Base-by-base conservation (phyloP, 805 yeast species). In the Blastobotrys americana region DNA sequence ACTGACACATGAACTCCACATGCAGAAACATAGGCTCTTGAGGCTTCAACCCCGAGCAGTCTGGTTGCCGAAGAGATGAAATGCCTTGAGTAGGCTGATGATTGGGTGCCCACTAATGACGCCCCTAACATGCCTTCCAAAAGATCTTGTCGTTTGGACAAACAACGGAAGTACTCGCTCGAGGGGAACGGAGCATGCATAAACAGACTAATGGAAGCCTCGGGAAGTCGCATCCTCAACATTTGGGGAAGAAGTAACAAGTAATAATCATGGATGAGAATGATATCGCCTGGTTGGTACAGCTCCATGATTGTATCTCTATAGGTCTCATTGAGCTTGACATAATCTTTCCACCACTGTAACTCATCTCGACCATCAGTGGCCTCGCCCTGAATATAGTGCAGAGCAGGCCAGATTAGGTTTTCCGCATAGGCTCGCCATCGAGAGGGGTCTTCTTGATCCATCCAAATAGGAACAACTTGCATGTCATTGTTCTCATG, bases 141-240 rank as follows among this genome's bases (percentile, higher is more conserved):
- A 41, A 93, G 68, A 57, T 84, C 82, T 45, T 78, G 73, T 53
- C 98, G 75, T 64, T 84, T 84, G 33, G 96, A 80, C 28, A 94
- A 65, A 54, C 95, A 84, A 50, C 97, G 74, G 67, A 93, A 87
- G 62, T 89, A 88, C 64, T 93, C 99, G 15, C 88, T 81, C 20
- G 95, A 80, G 9, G 97, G 96, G 73, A 90, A 89, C n/a, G 97
- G 96, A 2, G 86, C 76, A 62, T 89, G 96, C 52, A 89, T 65
- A 63, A 77, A 88, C 43, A 84, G 77, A 10, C 90, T 93, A 52
- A 89, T 82, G 49, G 70, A 70, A 4, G 85, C 84, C 45, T 81
- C 76, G 2, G 86, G 86, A 41, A 82, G 70, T 56, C 76, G 78
- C 83, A 82, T 80, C 53, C 95, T 73, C 51, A 89, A 66, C 63